Evolutionary conservation across 345 rosid species (phyloP), one percentile per base, ranked within the genome.

Genomic region (Ceriops tagal): DNA sequence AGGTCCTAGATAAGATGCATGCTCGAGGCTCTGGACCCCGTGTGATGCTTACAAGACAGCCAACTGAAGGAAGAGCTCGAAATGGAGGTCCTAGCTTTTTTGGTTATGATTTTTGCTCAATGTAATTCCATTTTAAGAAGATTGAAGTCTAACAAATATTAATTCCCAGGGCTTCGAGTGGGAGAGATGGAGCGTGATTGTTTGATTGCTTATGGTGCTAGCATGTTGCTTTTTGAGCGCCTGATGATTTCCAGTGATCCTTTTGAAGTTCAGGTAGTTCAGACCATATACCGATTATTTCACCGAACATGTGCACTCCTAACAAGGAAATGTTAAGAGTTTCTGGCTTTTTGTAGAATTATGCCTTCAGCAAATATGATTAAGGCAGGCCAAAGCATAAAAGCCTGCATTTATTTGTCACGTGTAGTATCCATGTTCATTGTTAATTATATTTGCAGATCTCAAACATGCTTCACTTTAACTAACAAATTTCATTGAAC

Each of bases 141-240:
- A 30, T 56, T 52, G 30, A 19, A 19, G 34, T 64, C 37, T 58
- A 47, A 66, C 30, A 19, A 52, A 67, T 26, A 43, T 64, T 63
- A 21, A 15, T 58, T 58, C n/a, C 71, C 78, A 93, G 97, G 98
- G 60, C 80, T 95, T 64, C 69, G 99, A 78, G 99, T 95, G 26
- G 99, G 99, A 77, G 99, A 95, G 80, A 95, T 90, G 96, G 99
- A 92, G 62, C 87, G 97, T 35, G 97, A 95, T 78, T 95, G 96
- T 78, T 86, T 95, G 69, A 90, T 95, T 69, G 97, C 96, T 65
- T 95, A 95, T 76, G 99, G 99, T 28, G 93, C 99, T 67, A 95
- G 96, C 84, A 92, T 85, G 90, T 79, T 95, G 78, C 86, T 95
- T 61, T 87, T 69, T 30, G 96, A 92, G 85, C 96, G 96, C 59